These are phyloP conservation scores for Penicillium sp. DNA, from an alignment of 2,329 filamentous ascomycete species.

Conservation along the genomic window DNA sequence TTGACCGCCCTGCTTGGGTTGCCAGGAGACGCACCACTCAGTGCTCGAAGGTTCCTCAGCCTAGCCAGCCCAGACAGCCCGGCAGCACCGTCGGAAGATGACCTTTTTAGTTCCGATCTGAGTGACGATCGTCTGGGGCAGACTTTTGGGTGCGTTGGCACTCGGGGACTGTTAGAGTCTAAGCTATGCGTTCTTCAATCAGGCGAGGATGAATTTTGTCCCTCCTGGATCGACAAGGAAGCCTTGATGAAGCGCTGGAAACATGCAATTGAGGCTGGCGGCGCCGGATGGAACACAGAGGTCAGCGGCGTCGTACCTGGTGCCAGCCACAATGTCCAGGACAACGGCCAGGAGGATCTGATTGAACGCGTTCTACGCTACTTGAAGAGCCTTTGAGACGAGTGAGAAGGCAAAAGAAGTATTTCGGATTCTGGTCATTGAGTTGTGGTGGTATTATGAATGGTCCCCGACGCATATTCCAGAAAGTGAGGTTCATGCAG, in stretches of 20 bases:
- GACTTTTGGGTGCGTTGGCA: constrained; percentile 57
- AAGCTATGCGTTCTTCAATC: constrained; percentile 43
- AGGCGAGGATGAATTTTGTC: constrained; percentile 42
- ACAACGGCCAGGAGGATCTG: constrained; percentile 43
- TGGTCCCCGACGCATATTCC: constrained; percentile 11
- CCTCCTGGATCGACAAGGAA: constrained; percentile 42
- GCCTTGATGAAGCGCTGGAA: constrained; percentile 41
- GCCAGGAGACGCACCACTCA: constrained; percentile 41
- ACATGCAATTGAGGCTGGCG: constrained; percentile 34
- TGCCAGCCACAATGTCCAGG: constrained; percentile 46
- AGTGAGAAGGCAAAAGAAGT: background rate
- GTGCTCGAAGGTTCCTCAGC: constrained; percentile 54
- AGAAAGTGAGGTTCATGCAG: constrained; percentile 13
- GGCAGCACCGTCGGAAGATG: constrained; percentile 63
- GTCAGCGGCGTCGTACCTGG: constrained; percentile 45
- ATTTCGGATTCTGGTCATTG: background rate
- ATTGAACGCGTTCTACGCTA: constrained; percentile 32
- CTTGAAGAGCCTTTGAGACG: constrained; percentile 23
- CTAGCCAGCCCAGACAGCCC: constrained; percentile 49
- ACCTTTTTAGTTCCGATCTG: constrained; percentile 83
- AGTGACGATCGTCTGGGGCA: constrained; percentile 49
- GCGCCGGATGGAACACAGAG: constrained; percentile 43
- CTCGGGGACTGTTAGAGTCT: constrained; percentile 32
- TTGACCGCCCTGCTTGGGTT: constrained; percentile 29
- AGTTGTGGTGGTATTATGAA: background rate